Conservation (phyloP, 331 rosid genomes). For the Quercus tomentella region DNA sequence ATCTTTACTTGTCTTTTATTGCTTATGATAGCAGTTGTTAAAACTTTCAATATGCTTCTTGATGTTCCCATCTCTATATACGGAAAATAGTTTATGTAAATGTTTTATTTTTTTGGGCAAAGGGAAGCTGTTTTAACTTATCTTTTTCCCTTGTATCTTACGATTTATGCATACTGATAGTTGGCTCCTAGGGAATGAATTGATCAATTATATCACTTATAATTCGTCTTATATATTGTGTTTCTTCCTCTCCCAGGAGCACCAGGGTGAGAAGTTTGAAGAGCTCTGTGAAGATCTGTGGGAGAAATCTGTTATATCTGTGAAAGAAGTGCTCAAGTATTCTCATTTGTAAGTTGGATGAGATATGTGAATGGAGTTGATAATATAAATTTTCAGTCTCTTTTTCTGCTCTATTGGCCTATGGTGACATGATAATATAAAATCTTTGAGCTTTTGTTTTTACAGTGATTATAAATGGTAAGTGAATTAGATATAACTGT, state of each 20-base stretch:
- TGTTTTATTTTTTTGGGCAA: not conserved
- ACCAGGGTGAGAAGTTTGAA: slow-evolving; percentile 86
- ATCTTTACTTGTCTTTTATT: not conserved
- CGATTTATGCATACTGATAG: not conserved
- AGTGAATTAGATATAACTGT: not conserved
- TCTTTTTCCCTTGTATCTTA: not conserved
- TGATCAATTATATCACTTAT: not conserved
- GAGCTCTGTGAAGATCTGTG: slow-evolving; percentile 89
- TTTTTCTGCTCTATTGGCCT: too few species aligned
- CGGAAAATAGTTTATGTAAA: not conserved
- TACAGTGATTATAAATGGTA: too few species aligned
- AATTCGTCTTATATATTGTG: not conserved
- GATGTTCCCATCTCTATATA: not conserved
- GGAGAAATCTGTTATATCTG: slow-evolving; percentile 77
- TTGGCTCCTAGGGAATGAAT: not conserved
- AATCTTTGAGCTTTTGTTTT: too few species aligned
- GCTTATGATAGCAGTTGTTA: not conserved
- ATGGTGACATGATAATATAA: too few species aligned
- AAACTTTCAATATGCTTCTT: not conserved
- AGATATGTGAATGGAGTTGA: slow-evolving; percentile 80
- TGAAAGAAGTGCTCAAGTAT: slow-evolving; percentile 69
- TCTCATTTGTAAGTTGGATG: slow-evolving; percentile 57
- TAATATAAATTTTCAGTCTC: not conserved
- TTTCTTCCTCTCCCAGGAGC: slow-evolving; percentile 50
- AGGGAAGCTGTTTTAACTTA: too few species aligned